Percentiles rank a stretch among this genome's conserved stretches.
phyloP scores from a whole-genome alignment of 805 yeast genomes.

The Zygosaccharomyces siamensis region DNA sequence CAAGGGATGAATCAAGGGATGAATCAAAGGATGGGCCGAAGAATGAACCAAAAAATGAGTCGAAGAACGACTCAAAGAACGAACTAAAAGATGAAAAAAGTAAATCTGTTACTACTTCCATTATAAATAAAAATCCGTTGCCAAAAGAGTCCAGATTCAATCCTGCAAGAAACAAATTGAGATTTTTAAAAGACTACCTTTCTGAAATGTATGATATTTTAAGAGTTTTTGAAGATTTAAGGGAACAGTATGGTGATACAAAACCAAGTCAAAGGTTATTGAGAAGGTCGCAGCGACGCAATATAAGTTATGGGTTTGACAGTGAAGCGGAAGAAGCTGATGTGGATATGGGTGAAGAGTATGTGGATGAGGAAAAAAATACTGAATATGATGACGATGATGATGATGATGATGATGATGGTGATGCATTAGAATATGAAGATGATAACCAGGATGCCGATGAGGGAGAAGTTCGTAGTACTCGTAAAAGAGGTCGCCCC shows the following conservation, averaged over 20 bases:
- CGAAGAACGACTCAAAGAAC: background rate
- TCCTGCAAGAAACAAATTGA: conserved; percentile 21
- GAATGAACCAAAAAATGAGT: background rate
- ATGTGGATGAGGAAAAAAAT: conserved; percentile 16
- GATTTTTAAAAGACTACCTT: conserved; percentile 19
- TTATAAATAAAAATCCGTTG: conserved; percentile 21
- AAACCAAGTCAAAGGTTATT: conserved; percentile 27
- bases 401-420: conserved; percentile 16
- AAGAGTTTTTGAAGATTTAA: conserved; percentile 59
- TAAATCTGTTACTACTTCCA: conserved; percentile 2
- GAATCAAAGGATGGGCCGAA: background rate
- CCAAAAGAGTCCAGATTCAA: conserved; percentile 25
- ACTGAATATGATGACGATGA: conserved; percentile 10
- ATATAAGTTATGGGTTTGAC: conserved; percentile 18
- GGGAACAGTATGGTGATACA: conserved; percentile 48
- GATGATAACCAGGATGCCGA: conserved; percentile 11
- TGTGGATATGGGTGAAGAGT: conserved; percentile 17
- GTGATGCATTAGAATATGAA: conserved; percentile 14
- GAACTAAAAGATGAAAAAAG: conserved; percentile 3
- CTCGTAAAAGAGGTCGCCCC: conserved; percentile 14
- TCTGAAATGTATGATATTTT: conserved; percentile 39
- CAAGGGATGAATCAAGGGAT: background rate
- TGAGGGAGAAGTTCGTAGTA: conserved; percentile 9
- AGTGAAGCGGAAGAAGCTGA: conserved; percentile 15
- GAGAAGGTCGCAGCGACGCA: conserved; percentile 28